Conservation (phyloP, 225 moss, liverwort and hornwort genomes). For the Neckera pumila region DNA sequence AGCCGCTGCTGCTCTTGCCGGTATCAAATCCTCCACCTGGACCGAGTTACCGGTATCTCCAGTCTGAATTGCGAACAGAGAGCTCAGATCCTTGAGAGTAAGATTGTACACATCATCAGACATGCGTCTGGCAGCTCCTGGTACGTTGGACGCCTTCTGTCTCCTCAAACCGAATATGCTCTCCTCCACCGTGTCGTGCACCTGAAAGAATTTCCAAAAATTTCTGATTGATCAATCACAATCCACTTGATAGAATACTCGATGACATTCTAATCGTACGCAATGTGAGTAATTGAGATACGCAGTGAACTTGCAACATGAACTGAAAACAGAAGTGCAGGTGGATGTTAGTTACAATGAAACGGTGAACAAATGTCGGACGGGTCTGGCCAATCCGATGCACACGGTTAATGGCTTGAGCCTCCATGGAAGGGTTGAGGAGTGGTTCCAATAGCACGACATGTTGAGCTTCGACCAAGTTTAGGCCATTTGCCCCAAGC, state of each 20-base stretch:
- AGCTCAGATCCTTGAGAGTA: constrained; percentile 67
- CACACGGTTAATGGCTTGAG: constrained; percentile 93
- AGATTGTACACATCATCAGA: constrained; percentile 38
- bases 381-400: constrained; percentile 91
- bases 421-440: constrained; percentile 77
- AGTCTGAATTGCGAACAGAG: constrained; percentile 43
- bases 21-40: constrained; percentile 14
- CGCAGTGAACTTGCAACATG: background rate
- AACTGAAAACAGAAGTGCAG: background rate
- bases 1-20: constrained; percentile 40
- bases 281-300: background rate
- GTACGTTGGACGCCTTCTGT: constrained; percentile 27
- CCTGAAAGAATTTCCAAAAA: constrained; percentile 20
- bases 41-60: background rate
- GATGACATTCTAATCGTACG: background rate
- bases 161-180: constrained; percentile 73
- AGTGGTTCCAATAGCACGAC: constrained; percentile 83
- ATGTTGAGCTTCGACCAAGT: constrained; percentile 93
- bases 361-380: constrained; percentile 78
- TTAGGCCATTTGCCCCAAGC: constrained; percentile 75
- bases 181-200: constrained; percentile 84
- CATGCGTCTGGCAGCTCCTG: constrained; percentile 26
- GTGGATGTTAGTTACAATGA: constrained; percentile 37
- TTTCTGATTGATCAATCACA: background rate
- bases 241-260: background rate